Percentiles rank a stretch among this genome's conserved stretches.
Evolutionary conservation across 305 asterid genomes (phyloP).

Genomic region (Fraxinus velutina): DNA sequence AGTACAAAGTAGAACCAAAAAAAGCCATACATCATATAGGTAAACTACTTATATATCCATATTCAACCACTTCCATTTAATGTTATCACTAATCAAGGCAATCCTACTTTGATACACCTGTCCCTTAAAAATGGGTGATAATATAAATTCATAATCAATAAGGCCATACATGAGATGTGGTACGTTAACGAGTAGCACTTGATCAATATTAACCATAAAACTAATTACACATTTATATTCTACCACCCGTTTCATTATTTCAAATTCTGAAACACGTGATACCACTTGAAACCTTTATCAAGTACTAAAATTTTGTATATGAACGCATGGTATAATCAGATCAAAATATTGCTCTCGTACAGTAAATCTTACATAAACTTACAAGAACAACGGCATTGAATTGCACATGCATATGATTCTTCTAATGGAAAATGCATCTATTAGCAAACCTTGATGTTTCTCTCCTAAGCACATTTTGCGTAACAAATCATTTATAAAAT

Average conservation of each 20-base stretch:
- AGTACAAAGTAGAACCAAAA: background rate
- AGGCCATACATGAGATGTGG: background rate
- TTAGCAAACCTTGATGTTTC: background rate
- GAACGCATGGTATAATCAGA: background rate
- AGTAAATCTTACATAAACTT: background rate
- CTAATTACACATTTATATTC: background rate
- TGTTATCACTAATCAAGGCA: background rate
- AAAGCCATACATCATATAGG: background rate
- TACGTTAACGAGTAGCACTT: background rate
- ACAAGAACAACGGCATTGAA: background rate
- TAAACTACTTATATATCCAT: background rate
- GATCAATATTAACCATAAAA: background rate
- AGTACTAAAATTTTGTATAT: background rate
- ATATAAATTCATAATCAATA: background rate
- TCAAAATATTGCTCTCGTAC: background rate
- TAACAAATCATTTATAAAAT: background rate
- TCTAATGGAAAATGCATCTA: background rate
- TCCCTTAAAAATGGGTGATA: background rate
- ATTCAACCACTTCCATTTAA: background rate
- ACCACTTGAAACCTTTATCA: background rate
- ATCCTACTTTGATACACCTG: background rate
- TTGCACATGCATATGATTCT: background rate
- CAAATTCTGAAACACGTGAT: constrained; percentile 4
- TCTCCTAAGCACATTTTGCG: background rate
- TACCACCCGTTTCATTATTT: background rate